Base-by-base conservation (phyloP, 148 eudicot genomes). In the Tetragonia tetragonoides region DNA sequence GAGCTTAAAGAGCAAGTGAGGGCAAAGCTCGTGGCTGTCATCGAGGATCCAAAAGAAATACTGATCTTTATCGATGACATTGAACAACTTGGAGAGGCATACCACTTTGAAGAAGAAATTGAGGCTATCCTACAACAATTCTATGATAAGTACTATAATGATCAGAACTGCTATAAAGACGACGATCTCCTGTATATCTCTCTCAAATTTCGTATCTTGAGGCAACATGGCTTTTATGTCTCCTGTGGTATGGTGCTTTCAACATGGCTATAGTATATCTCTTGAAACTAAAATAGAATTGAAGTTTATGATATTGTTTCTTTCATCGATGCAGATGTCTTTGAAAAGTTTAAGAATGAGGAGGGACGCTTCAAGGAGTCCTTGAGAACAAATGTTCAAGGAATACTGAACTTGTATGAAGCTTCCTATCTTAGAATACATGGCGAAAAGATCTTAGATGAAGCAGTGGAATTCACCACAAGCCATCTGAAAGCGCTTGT, bases 81-180 rank as follows among this genome's bases (percentile, higher is more conserved):
- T 23, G 79, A 81, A 75, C 86, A 84, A 34, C 87, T 88, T 72
- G 91, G 91, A 7, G 51, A 85, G 40, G 81, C 79, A 18, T 86
- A 88, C 66, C 88, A 86, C 68, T 88, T 86, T 24, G 84, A 47
- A 3, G 53, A 47, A 47, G 10, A 47, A 47, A 47, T 47, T 47
- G 53, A 47, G 53, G 7, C 53, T 14, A 47, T 47, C 53, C 53
- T 47, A 47, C 53, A 47, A 9, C 53, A 47, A 9, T 47, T 5
- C 10, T 47, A 47, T 14, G 11, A 44, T 8, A 44, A 47, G 11
- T 7, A 47, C 11, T 47, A 47, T 14, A 14, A 47, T 1, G 53
- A 47, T 47, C 53, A 47, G 53, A 7, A 47, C 53, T 7, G 10
- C 47, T 44, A 44, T 44, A 44, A 44, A 8, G 47, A 44, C 4